Conservation (phyloP, 2,329 filamentous ascomycete species). For the Uncinocarpus reesii region DNA sequence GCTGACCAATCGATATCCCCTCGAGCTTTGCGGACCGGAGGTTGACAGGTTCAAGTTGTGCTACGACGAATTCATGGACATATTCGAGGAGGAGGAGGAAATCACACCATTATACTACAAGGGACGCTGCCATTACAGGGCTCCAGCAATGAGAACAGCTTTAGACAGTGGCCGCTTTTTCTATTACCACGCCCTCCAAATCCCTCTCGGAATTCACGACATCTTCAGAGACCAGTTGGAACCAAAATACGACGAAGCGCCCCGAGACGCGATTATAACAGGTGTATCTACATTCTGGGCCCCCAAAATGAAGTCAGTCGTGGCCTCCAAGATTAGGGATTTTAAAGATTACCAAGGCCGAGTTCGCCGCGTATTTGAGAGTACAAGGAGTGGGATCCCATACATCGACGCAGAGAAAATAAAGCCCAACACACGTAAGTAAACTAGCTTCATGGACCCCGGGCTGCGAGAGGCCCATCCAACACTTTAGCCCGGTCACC, state of each 20-base stretch:
- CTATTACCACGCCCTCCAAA: constrained; percentile 10
- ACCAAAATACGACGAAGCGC: constrained; percentile 3
- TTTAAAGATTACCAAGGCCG: constrained; percentile 6
- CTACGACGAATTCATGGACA: constrained; percentile 12
- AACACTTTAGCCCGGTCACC: too few species aligned
- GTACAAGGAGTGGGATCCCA: too few species aligned
- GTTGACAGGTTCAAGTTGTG: neutral
- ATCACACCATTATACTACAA: neutral
- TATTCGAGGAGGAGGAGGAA: constrained; percentile 2
- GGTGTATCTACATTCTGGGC: constrained; percentile 12
- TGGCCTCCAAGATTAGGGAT: constrained; percentile 9
- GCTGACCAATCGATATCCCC: constrained; percentile 17
- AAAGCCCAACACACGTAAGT: too few species aligned
- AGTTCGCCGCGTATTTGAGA: constrained; percentile 7
- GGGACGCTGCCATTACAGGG: neutral
- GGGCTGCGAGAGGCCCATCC: too few species aligned
- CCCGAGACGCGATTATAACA: neutral
- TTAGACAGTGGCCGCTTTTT: constrained; percentile 9
- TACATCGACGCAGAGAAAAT: too few species aligned
- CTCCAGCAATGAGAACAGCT: constrained; percentile 7
- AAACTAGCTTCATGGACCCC: too few species aligned
- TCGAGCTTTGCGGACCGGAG: neutral
- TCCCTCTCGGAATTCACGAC: constrained; percentile 12
- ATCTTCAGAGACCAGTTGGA: constrained; percentile 6
- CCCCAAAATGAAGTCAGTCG: constrained; percentile 11